Base-by-base conservation (phyloP, 352 stramenopile genomes). In the Globisporangium yorkense region DNA sequence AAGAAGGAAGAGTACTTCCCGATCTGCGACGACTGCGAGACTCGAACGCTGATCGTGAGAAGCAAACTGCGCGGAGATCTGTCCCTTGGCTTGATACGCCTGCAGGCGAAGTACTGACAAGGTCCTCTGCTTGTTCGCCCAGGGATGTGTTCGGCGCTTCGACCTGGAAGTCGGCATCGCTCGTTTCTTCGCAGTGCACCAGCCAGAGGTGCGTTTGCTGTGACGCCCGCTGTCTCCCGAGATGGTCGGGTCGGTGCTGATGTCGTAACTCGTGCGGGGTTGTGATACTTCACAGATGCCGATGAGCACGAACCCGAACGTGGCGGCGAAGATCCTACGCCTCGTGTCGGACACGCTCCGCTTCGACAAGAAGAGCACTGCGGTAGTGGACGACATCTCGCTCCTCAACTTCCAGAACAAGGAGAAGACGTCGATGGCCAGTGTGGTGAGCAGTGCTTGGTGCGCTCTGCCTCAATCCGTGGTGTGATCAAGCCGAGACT, bases 1-100 rank as follows among this genome's bases (percentile, higher is more conserved):
- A 89, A 89, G 59, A 84, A 68, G 5, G 76, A 91, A 49, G 82
- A 94, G 29, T 91, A 92, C 44, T 92, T 94, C 55, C 77, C 84
- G 0, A 65, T 94, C 27, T 88, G 81, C 29, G 81, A 92, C 40
- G 70, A 81, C 27, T 31, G 63, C n/a, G 73, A 89, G 43, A 77
- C 49, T 6, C 57, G 66, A 8, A 63, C 72, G 29, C 62, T 92
- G 10, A 73, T 90, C 56, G 82, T 92, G 56, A 51, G 66, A 24
- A 18, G 0, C 5, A 35, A 39, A 10, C 16, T 21, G 45, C 45
- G n/a, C 7, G n/a, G 5, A 33, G 9, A 29, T 24, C 12, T 13
- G 27, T 43, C 29, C 3, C 13, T 20, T 16, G 31, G 5, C n/a
- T 16, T 31, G 16, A 35, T 18, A 16, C 9, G 3, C 18, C 33